Conservation (phyloP, 2,329 filamentous ascomycete species). For the Paraphoma chrysanthemicola region DNA sequence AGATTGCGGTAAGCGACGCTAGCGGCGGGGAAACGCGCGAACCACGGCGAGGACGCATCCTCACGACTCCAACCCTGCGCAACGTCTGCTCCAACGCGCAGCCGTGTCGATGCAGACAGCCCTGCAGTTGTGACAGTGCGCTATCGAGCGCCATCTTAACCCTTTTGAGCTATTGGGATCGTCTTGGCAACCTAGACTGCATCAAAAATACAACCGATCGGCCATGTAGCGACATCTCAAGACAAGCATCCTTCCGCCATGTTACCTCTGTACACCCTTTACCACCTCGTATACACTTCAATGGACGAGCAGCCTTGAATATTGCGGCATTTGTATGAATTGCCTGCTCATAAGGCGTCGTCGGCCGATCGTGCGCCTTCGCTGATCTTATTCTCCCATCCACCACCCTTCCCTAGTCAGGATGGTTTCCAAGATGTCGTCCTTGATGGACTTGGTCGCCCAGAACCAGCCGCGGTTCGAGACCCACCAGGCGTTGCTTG, state of each 20-base stretch:
- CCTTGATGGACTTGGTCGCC: slow-evolving; percentile 53
- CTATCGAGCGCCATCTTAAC: slow-evolving; percentile 5
- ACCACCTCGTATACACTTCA: neutral
- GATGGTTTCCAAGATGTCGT: slow-evolving; percentile 43
- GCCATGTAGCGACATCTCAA: slow-evolving; percentile 4
- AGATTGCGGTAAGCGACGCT: slow-evolving; percentile 12
- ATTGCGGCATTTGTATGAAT: neutral
- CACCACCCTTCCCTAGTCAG: neutral
- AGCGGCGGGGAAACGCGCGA: slow-evolving; percentile 10
- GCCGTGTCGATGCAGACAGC: slow-evolving; percentile 11
- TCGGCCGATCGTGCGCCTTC: neutral
- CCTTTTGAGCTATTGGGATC: neutral
- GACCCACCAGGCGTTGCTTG: slow-evolving; percentile 73
- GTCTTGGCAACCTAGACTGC: slow-evolving; percentile 2
- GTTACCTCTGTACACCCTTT: neutral
- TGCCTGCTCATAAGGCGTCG: neutral
- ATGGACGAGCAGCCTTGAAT: neutral
- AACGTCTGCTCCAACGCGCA: slow-evolving; percentile 8
- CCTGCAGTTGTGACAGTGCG: slow-evolving; percentile 14
- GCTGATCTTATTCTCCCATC: neutral
- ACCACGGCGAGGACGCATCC: slow-evolving; percentile 8
- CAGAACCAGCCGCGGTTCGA: slow-evolving; percentile 60
- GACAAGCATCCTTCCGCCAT: neutral
- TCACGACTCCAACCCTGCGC: slow-evolving; percentile 11
- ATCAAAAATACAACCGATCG: neutral